Base-by-base conservation (phyloP, 768 basidiomycete species). In the Phaeotremella skinneri region DNA sequence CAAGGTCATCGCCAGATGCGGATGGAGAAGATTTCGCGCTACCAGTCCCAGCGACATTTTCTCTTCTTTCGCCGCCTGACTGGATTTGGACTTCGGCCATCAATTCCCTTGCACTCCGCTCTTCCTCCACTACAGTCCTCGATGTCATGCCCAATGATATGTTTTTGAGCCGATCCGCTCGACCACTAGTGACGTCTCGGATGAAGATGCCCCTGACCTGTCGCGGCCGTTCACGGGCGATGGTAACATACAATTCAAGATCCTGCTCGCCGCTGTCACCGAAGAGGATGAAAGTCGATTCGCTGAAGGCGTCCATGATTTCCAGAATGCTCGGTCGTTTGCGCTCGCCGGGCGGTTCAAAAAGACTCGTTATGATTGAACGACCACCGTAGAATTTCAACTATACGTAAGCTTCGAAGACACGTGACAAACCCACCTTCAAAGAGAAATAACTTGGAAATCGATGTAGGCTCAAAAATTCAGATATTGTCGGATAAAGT, bases 231-330 rank as follows among this genome's bases (percentile, higher is more conserved):
- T 89, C 85, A 17, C 79, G 75, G 0, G 94, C 91, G 17, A 94
- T 72, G 2, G 84, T 80, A 14, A 86, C 81, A 74, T 97, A 98
- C 1, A 98, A 81, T 75, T 98, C 92, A 43, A 98, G 78, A 77
- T 98, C 94, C 66, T 96, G 93, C 72, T 98, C 94, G 31, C 93
- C 94, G 0, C 87, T 85, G 74, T 98, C 94, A 5, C 94, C 94
- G 39, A 98, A 81, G 49, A 93, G 83, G 69, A 97, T 76, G 78
- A 98, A 96, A 37, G 78, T 80, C 1, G 88, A 85, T 39, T 84
- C 80, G 0, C 85, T 84, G 74, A 93, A 93, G 2, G 84, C 79
- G 37, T 87, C 82, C 13, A 93, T 79, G 21, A 76, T 80, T 37
- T 92, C 89, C n/a, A 86, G 72, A 6, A 97, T 84, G 20, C 87